Evolutionary conservation across 2,329 filamentous ascomycete genomes (phyloP).

Genomic region (Chaetomiaceae sp.): DNA sequence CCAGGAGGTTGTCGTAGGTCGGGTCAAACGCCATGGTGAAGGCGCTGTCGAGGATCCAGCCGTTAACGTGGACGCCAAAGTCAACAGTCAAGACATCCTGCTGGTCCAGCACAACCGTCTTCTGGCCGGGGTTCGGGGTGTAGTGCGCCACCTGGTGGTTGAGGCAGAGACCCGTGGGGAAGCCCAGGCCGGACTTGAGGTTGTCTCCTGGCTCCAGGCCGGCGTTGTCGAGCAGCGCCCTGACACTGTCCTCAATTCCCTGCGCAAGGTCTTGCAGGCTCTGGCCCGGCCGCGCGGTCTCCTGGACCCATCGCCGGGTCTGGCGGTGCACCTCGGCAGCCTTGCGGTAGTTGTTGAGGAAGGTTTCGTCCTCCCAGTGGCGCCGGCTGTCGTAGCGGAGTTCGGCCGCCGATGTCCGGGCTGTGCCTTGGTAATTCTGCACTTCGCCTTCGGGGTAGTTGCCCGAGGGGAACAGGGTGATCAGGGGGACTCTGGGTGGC

Average conservation of each 20-base stretch:
- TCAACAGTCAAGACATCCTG: conserved; percentile 80
- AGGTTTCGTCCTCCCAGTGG: conserved; percentile 43
- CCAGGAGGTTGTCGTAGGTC: conserved; percentile 68
- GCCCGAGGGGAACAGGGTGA: conserved; percentile 10
- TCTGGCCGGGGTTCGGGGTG: conserved; percentile 79
- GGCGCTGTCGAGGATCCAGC: conserved; percentile 74
- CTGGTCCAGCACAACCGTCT: conserved; percentile 60
- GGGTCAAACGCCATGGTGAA: conserved; percentile 75
- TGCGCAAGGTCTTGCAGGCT: conserved; percentile 73
- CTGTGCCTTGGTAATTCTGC: conserved; percentile 8
- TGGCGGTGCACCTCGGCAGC: conserved; percentile 77
- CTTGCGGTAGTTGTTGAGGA: conserved; percentile 71
- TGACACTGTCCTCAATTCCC: conserved; percentile 74
- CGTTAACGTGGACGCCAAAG: conserved; percentile 77
- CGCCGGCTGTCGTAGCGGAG: conserved; percentile 1
- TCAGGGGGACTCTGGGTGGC: conserved; percentile 9
- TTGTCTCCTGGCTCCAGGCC: conserved; percentile 73
- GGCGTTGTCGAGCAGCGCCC: conserved; percentile 68
- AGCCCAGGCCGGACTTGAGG: conserved; percentile 72
- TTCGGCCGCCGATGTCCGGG: conserved; percentile 11
- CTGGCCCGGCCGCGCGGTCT: conserved; percentile 74
- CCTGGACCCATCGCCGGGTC: conserved; percentile 74
- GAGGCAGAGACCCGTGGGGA: conserved; percentile 75
- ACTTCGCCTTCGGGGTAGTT: conserved; percentile 10
- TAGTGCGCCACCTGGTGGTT: conserved; percentile 82